Evolutionary conservation across 2,329 filamentous ascomycete species (phyloP).

Genomic region (Pseudopyricularia cyperi): DNA sequence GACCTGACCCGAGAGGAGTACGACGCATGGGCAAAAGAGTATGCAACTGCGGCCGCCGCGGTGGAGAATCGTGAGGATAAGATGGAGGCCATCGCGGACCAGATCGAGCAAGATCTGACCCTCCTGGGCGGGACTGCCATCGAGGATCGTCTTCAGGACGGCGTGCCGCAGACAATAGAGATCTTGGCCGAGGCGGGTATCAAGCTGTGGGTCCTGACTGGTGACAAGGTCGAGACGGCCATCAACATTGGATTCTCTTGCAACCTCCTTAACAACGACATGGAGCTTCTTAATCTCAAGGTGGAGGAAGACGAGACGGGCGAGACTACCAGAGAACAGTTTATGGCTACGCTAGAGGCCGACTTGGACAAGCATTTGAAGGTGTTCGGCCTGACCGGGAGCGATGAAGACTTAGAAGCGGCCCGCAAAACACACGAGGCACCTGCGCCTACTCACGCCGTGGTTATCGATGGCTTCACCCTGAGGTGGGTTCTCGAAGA

Average conservation of each 20-base stretch:
- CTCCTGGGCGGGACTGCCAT: constrained; percentile 92
- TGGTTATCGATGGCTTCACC: constrained; percentile 91
- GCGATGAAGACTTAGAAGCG: constrained; percentile 67
- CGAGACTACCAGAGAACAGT: constrained; percentile 29
- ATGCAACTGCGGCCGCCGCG: constrained; percentile 75
- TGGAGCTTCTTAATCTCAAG: constrained; percentile 90
- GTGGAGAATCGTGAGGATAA: constrained; percentile 85
- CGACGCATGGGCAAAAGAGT: constrained; percentile 67
- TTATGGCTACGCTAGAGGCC: constrained; percentile 46
- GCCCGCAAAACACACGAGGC: constrained; percentile 77
- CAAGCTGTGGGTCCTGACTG: constrained; percentile 96
- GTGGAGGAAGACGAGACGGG: constrained; percentile 58
- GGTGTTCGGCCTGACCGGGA: constrained; percentile 68
- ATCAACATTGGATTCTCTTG: constrained; percentile 99
- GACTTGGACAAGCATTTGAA: constrained; percentile 63
- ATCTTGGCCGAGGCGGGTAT: constrained; percentile 87
- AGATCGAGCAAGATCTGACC: constrained; percentile 80
- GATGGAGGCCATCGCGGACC: constrained; percentile 75
- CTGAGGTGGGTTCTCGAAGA: constrained; percentile 80
- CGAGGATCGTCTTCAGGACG: constrained; percentile 91
- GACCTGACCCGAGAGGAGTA: constrained; percentile 76
- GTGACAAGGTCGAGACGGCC: constrained; percentile 96
- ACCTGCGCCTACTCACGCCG: constrained; percentile 74
- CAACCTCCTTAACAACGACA: constrained; percentile 91
- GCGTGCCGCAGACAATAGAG: constrained; percentile 89